Percentiles rank a stretch among this genome's conserved stretches.
phyloP scores from a whole-genome alignment of 352 stramenopile genomes.

The Globisporangium mamillatum region DNA sequence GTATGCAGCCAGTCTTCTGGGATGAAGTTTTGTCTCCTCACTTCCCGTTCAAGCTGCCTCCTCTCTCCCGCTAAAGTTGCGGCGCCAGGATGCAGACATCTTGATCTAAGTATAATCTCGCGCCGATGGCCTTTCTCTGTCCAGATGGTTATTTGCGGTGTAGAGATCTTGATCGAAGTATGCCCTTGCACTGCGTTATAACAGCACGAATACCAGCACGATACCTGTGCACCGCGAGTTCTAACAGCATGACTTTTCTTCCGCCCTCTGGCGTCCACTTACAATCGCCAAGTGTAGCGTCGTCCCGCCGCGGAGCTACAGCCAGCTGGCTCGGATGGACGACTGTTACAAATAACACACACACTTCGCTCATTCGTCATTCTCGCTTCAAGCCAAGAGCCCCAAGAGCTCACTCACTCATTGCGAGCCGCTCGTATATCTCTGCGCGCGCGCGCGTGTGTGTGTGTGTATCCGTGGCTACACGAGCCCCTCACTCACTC shows the following conservation, averaged over 20 bases:
- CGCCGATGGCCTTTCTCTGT: too few relatives aligned
- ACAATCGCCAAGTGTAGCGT: conserved; percentile 3
- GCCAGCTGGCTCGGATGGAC: neutral
- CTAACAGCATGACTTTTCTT: neutral
- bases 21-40: neutral
- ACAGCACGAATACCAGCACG: too few relatives aligned
- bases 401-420: neutral
- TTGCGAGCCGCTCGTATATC: neutral
- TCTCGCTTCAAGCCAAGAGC: neutral
- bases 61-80: too few relatives aligned
- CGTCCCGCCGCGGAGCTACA: neutral
- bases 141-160: neutral
- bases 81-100: too few relatives aligned
- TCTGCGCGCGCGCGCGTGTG: neutral
- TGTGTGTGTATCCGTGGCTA: neutral
- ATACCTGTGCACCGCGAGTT: too few relatives aligned
- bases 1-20: neutral
- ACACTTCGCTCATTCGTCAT: neutral
- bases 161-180: neutral
- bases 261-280: neutral
- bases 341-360: neutral
- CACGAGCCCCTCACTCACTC: neutral
- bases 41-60: neutral
- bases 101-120: too few relatives aligned
- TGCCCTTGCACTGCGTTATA: neutral